Conservation (phyloP, 1,284 basidiomycete genomes). For the Boletus semigastroideus region DNA sequence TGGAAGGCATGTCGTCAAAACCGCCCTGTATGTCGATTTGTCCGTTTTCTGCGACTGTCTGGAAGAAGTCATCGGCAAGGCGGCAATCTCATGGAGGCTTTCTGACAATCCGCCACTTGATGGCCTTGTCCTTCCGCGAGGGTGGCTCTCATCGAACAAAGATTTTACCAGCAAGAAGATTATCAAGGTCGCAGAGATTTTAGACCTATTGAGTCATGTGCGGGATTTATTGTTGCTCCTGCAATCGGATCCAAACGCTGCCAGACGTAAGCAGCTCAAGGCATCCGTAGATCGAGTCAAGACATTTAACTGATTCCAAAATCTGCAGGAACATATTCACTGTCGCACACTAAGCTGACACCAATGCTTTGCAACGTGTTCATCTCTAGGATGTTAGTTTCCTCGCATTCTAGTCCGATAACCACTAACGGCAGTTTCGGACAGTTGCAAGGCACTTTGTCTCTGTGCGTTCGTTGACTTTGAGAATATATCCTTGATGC, state of each 20-base stretch:
- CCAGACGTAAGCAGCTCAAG: slow-evolving; percentile 9
- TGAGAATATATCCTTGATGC: neutral
- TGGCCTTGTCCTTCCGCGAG: slow-evolving; percentile 46
- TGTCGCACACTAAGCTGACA: slow-evolving; percentile 25
- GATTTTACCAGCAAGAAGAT: slow-evolving; percentile 26
- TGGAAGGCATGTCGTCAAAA: slow-evolving; percentile 42
- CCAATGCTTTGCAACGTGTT: slow-evolving; percentile 23
- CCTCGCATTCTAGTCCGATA: neutral
- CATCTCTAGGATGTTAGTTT: slow-evolving; percentile 27
- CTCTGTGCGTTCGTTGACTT: slow-evolving; percentile 21
- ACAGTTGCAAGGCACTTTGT: slow-evolving; percentile 28
- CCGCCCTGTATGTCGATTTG: slow-evolving; percentile 37
- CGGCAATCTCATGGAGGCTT: slow-evolving; percentile 36
- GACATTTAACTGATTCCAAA: neutral
- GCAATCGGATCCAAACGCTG: slow-evolving; percentile 9
- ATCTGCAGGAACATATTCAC: slow-evolving; percentile 11
- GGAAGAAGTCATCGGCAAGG: slow-evolving; percentile 42
- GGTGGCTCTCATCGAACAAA: slow-evolving; percentile 41
- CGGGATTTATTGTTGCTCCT: slow-evolving; percentile 15
- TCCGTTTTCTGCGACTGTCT: slow-evolving; percentile 46
- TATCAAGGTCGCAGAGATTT: slow-evolving; percentile 6
- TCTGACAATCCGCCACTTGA: slow-evolving; percentile 33
- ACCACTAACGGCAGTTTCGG: neutral
- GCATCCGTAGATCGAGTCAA: neutral
- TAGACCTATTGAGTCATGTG: slow-evolving; percentile 11